phyloP scores from a whole-genome alignment of 306 rosid species.

The Prunus armeniaca region DNA sequence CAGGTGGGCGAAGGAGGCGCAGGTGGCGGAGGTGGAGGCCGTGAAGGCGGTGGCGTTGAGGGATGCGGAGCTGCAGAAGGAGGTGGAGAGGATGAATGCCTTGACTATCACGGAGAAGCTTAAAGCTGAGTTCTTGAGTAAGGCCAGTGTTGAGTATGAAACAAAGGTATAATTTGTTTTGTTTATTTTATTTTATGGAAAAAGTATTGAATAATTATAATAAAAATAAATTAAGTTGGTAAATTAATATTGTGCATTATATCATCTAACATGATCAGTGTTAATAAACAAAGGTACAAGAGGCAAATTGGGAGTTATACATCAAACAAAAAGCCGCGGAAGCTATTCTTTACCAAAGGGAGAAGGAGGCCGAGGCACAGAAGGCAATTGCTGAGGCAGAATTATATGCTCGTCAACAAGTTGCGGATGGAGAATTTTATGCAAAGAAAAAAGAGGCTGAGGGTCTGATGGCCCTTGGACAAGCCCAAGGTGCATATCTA shows the following conservation, averaged over 20 bases:
- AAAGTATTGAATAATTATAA: not conserved
- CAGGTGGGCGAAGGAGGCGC: constrained; percentile 11
- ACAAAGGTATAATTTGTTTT: not conserved
- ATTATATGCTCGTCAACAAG: constrained; percentile 30
- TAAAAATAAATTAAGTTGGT: not conserved
- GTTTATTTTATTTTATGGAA: not conserved
- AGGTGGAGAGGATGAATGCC: constrained; percentile 31
- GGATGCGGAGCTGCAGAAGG: constrained; percentile 28
- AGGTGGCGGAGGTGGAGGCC: constrained; percentile 22
- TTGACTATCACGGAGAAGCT: not conserved
- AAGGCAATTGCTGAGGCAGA: constrained; percentile 24
- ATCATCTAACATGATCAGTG: too few species aligned
- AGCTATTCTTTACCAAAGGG: constrained; percentile 24
- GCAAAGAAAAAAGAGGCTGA: constrained; percentile 41
- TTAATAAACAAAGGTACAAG: constrained; percentile 28
- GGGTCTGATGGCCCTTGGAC: constrained; percentile 30
- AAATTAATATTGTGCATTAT: too few species aligned
- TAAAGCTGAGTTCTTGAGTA: not conserved
- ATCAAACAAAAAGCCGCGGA: constrained; percentile 34
- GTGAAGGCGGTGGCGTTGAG: constrained; percentile 15
- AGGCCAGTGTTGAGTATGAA: constrained; percentile 10
- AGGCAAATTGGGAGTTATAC: constrained; percentile 38
- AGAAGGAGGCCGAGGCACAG: constrained; percentile 28
- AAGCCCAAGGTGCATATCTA: constrained; percentile 29
- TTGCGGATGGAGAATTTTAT: constrained; percentile 32